phyloP scores from a whole-genome alignment of 257 asterid species.

The Plantago major region DNA sequence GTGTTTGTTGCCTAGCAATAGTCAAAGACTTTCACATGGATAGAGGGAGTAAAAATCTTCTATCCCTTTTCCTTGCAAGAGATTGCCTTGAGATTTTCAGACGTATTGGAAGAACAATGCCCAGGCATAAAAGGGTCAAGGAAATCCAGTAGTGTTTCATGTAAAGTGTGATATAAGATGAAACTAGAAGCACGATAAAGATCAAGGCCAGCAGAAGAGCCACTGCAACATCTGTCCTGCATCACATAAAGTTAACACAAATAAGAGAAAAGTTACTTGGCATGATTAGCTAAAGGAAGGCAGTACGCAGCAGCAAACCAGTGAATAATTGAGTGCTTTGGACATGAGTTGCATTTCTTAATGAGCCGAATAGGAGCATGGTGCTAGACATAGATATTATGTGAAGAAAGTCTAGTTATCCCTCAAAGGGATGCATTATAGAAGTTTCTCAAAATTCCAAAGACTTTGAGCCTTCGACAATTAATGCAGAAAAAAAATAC shows the following conservation, averaged over 20 bases:
- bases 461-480: no score
- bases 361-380: background rate
- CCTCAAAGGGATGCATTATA: no score
- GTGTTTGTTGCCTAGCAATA: constrained; percentile 7
- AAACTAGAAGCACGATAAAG: constrained; percentile 43
- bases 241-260: constrained; percentile 9
- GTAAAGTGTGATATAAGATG: constrained; percentile 56
- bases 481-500: no score
- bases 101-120: constrained; percentile 49
- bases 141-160: constrained; percentile 54
- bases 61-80: constrained; percentile 61
- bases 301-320: background rate
- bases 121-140: constrained; percentile 39
- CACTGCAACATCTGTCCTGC: constrained; percentile 66
- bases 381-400: background rate
- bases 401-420: background rate
- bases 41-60: constrained; percentile 53
- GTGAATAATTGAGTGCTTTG: background rate
- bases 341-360: background rate
- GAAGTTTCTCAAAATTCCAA: no score
- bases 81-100: constrained; percentile 51
- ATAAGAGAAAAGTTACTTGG: background rate
- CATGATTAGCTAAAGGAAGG: background rate
- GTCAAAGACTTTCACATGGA: constrained; percentile 36
- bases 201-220: constrained; percentile 46